Conservation (phyloP, 345 rosid species). For the Eucalyptus pumila region DNA sequence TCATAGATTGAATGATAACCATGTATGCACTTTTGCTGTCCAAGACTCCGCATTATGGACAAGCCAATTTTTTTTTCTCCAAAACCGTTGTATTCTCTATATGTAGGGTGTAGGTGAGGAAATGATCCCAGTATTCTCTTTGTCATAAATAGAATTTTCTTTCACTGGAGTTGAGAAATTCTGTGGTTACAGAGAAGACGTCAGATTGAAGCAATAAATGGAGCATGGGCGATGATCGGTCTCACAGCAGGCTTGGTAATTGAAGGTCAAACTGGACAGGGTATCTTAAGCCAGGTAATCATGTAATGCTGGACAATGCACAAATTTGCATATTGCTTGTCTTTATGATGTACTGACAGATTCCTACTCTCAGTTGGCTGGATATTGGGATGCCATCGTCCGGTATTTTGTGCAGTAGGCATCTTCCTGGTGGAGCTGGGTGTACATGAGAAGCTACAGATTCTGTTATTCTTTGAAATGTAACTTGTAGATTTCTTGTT, state of each 20-base stretch:
- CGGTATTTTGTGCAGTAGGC: constrained; percentile 18
- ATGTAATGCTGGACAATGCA: neutral
- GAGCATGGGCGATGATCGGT: constrained; percentile 94
- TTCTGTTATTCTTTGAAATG: neutral
- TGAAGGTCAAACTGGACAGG: constrained; percentile 79
- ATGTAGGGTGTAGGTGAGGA: neutral
- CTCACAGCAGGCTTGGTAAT: constrained; percentile 64
- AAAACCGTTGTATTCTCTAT: neutral
- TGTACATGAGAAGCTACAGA: neutral
- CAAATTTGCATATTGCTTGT: neutral
- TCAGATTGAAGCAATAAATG: constrained; percentile 83
- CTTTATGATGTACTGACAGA: neutral
- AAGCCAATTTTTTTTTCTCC: neutral
- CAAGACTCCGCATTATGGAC: neutral
- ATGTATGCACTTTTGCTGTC: neutral
- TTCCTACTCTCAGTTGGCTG: constrained; percentile 38
- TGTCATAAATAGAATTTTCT: neutral
- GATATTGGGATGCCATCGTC: constrained; percentile 47
- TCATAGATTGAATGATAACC: neutral
- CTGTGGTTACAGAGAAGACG: constrained; percentile 42
- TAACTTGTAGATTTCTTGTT: neutral
- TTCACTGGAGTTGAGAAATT: neutral
- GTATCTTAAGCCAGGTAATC: constrained; percentile 59
- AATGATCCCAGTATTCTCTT: neutral
- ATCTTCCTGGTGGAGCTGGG: neutral